Base-by-base conservation (phyloP, 805 yeast species). In the Allodekkera sacchari region DNA sequence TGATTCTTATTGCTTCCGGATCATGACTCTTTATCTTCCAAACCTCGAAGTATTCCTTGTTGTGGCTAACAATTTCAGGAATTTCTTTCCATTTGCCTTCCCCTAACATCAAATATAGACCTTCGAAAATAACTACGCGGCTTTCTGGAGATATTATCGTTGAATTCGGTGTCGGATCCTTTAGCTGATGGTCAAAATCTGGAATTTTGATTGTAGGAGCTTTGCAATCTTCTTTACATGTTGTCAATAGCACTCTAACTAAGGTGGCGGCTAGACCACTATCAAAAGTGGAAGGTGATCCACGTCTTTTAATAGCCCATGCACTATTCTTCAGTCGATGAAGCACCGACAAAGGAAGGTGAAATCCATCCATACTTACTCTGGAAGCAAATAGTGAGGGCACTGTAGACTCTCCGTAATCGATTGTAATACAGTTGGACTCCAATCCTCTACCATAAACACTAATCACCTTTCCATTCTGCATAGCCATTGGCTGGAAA, bases 231-330 rank as follows among this genome's bases (percentile, higher is more conserved):
- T 18, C 28, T 32, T 37, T 36, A 30, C 53, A 43, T 0, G 62
- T 50, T 7, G 34, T 31, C 16, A 45, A 42, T 18, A 71, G 42
- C 7, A 52, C 37, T 30, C 40, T 42, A 13, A 53, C 57, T 12
- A 66, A 45, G 4, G 38, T 48, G 1, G 59, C 65, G 11, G 69
- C 61, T 27, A 60, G 64, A 9, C 55, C 48, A 5, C 81, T 71
- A 48, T 88, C 88, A 57, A 88, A 89, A 0, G 96, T 87, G 43
- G 66, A 72, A 2, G 95, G 94, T 0, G 95, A 80, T 0, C 96
- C 96, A 30, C 96, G 66, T 38, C 83, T 63, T 18, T 57, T 52
- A 19, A 74, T 56, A 0, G 94, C 89, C 21, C 56, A 60, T 8
- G 50, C 61, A 0, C 83, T 66, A 42, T 84, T 71, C 7, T 61